Evolutionary conservation across 306 rosid genomes (phyloP).

Genomic region (Sphenostylis stenocarpa): DNA sequence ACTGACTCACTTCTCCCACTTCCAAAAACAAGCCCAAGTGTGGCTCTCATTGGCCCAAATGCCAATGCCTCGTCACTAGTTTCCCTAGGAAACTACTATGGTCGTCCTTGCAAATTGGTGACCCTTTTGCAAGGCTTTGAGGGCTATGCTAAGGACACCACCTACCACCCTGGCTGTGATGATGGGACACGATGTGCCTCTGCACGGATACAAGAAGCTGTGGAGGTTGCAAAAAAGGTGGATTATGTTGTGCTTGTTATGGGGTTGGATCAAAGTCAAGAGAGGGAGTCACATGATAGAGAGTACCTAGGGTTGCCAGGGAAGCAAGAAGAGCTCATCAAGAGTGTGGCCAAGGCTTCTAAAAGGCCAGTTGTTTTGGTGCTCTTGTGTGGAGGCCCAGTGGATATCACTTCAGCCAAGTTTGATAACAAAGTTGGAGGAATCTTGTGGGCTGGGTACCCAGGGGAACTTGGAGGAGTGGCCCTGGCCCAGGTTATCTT

Average conservation of each 20-base stretch:
- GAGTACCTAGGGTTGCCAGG: constrained; percentile 62
- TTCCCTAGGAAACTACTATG: constrained; percentile 74
- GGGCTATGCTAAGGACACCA: constrained; percentile 39
- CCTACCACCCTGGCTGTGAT: constrained; percentile 65
- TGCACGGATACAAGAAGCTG: constrained; percentile 54
- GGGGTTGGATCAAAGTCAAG: constrained; percentile 83
- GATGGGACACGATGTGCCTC: constrained; percentile 43
- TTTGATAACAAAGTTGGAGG: constrained; percentile 59
- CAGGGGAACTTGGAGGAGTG: constrained; percentile 79
- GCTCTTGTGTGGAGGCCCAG: constrained; percentile 74
- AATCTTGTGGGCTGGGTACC: constrained; percentile 97
- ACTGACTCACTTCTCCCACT: constrained; percentile 62
- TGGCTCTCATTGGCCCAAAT: constrained; percentile 84
- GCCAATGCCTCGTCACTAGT: constrained; percentile 48
- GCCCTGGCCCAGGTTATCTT: constrained; percentile 82
- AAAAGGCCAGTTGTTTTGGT: constrained; percentile 73
- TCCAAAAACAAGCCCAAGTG: constrained; percentile 45
- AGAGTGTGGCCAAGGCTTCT: constrained; percentile 66
- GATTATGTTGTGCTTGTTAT: constrained; percentile 78
- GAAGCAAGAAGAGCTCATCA: constrained; percentile 61
- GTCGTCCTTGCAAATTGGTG: constrained; percentile 70
- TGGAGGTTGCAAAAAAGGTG: constrained; percentile 44
- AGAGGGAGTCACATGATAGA: constrained; percentile 72
- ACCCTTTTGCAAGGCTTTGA: constrained; percentile 55
- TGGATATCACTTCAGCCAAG: constrained; percentile 76